Conservation (phyloP, 2,329 filamentous ascomycete species). For the Simplicillium sp. region DNA sequence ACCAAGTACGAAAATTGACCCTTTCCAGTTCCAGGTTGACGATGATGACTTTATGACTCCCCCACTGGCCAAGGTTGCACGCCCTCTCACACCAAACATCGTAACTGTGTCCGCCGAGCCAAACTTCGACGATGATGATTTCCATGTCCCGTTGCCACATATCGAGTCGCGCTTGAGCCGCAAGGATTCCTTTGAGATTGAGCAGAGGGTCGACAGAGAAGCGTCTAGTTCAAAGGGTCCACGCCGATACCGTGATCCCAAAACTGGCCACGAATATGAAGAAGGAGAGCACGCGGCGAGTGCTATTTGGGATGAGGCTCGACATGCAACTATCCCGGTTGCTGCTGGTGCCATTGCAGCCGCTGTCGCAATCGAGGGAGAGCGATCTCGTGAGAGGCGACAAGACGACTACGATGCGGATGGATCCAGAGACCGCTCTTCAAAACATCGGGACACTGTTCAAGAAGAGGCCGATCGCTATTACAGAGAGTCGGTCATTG, state of each 20-base stretch:
- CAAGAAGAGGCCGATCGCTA: slow-evolving; percentile 48
- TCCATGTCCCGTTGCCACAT: slow-evolving; percentile 17
- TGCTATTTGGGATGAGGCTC: slow-evolving; percentile 33
- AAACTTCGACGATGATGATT: slow-evolving; percentile 29
- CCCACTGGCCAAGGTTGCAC: slow-evolving; percentile 22
- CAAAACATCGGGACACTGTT: slow-evolving; percentile 30
- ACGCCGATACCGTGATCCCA: slow-evolving; percentile 12
- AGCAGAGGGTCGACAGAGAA: slow-evolving; percentile 22
- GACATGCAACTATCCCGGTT: slow-evolving; percentile 38
- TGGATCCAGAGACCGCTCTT: slow-evolving; percentile 21
- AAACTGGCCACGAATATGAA: slow-evolving; percentile 16
- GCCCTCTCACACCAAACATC: slow-evolving; percentile 38
- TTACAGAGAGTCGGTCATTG: slow-evolving; percentile 46
- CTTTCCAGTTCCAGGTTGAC: slow-evolving; percentile 49
- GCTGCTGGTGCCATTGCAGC: slow-evolving; percentile 36
- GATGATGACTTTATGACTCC: slow-evolving; percentile 42
- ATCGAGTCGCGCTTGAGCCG: slow-evolving; percentile 32
- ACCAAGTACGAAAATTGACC: slow-evolving; percentile 33
- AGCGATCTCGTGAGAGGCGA: slow-evolving; percentile 21
- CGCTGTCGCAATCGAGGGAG: slow-evolving; percentile 33
- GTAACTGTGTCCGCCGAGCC: slow-evolving; percentile 46
- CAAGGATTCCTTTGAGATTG: slow-evolving; percentile 38
- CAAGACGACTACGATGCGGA: slow-evolving; percentile 21
- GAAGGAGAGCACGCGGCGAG: slow-evolving; percentile 34
- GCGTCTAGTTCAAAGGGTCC: slow-evolving; percentile 12